These are phyloP conservation scores for Acanthamoeba castellanii DNA, from an alignment of 208 protist species.

Conservation along the genomic window DNA sequence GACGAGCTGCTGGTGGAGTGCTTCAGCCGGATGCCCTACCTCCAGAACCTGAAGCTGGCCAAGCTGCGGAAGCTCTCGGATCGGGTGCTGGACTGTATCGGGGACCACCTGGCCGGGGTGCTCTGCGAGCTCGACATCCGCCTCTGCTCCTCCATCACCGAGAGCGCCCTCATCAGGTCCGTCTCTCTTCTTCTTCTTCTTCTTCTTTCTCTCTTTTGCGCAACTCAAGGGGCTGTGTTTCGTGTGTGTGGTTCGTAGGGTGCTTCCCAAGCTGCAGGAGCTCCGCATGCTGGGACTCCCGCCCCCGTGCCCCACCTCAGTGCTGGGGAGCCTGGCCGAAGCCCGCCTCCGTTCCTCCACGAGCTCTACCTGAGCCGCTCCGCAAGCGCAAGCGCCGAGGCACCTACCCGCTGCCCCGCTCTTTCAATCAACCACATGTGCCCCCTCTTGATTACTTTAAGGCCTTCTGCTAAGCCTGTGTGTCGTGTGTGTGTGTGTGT, in stretches of 20 bases:
- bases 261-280: not conserved
- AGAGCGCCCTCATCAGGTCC: not conserved
- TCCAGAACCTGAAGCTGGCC: not conserved
- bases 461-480: too few relatives aligned
- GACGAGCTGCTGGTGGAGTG: not conserved
- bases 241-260: not conserved
- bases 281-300: not conserved
- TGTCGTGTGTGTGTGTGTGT: too few relatives aligned
- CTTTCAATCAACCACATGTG: not conserved
- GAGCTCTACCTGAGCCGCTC: not conserved
- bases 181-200: not conserved
- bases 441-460: too few relatives aligned
- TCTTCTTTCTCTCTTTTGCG: not conserved
- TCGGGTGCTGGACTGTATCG: not conserved
- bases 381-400: not conserved
- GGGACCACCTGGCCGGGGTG: not conserved
- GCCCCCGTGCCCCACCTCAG: not conserved
- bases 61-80: not conserved
- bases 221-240: not conserved
- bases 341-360: not conserved
- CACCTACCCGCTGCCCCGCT: not conserved
- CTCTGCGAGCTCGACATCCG: not conserved
- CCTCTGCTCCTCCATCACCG: not conserved
- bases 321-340: not conserved
- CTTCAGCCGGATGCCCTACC: not conserved